phyloP scores from a whole-genome alignment of 2,329 filamentous ascomycete species.

The Arthroderma uncinatum region DNA sequence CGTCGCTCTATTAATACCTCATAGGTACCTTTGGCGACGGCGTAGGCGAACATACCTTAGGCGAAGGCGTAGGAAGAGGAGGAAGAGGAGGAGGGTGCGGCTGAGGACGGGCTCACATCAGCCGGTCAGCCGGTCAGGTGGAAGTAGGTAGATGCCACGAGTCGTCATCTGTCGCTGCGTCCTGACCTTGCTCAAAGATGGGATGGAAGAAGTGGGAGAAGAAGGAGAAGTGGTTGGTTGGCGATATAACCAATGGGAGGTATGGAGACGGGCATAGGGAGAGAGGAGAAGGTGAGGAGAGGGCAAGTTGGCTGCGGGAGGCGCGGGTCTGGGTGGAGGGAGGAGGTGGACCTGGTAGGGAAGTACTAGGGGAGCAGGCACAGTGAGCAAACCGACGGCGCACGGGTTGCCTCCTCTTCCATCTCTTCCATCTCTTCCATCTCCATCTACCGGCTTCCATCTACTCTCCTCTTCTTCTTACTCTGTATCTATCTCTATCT shows the following conservation, averaged over 20 bases:
- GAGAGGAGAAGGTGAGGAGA: neutral
- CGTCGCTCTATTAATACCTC: neutral
- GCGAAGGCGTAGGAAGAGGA: neutral
- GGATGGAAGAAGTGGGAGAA: neutral
- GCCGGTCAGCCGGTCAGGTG: no score
- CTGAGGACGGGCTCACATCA: neutral
- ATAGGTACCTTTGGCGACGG: neutral
- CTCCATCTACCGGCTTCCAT: no score
- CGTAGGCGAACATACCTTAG: neutral
- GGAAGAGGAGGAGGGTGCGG: neutral
- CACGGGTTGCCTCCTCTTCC: neutral
- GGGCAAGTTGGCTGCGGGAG: neutral
- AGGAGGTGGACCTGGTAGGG: neutral
- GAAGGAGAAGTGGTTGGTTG: neutral
- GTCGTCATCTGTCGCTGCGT: no score
- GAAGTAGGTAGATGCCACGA: no score
- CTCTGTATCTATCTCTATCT: no score
- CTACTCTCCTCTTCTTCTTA: no score
- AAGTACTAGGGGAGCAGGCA: neutral
- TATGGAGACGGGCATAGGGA: neutral
- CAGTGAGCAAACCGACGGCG: neutral
- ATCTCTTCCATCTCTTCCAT: neutral
- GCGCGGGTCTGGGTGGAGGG: neutral
- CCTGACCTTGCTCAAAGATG: neutral
- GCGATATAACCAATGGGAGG: neutral